Evolutionary conservation across 1,284 basidiomycete species (phyloP).

Genomic region (Ceratobasidium sp.): DNA sequence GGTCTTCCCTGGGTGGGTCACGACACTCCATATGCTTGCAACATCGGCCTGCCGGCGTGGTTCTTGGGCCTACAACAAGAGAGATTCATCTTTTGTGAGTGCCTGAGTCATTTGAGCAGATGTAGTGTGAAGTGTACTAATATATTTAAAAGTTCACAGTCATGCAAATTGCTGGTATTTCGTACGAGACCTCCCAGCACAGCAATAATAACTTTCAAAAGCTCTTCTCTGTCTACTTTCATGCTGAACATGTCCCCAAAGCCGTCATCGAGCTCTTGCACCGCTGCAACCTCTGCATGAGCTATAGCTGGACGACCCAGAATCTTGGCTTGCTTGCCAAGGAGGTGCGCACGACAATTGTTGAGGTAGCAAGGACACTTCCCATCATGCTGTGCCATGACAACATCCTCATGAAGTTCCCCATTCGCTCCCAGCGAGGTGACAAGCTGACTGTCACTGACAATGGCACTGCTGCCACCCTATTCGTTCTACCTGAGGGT

Average conservation of each 20-base stretch:
- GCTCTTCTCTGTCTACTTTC: constrained; percentile 1
- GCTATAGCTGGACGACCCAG: neutral
- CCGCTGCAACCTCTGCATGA: constrained; percentile 5
- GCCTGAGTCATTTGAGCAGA: neutral
- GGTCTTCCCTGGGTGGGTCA: too few species aligned
- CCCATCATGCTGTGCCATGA: constrained; percentile 5
- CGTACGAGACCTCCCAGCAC: neutral
- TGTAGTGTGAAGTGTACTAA: neutral
- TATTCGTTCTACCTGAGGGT: neutral
- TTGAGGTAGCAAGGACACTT: neutral
- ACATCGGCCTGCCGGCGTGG: neutral
- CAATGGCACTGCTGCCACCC: constrained; percentile 7
- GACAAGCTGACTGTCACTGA: neutral
- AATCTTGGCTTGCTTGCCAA: neutral
- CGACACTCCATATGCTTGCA: neutral
- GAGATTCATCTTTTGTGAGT: neutral
- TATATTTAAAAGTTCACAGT: neutral
- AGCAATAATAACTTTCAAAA: constrained; percentile 3
- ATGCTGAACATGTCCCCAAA: neutral
- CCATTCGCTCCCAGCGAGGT: neutral
- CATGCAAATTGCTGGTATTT: constrained; percentile 1
- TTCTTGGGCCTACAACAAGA: neutral
- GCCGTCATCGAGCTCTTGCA: too few species aligned
- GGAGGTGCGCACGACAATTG: neutral
- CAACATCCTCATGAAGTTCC: constrained; percentile 17